Evolutionary conservation across 768 basidiomycete species (phyloP).

Genomic region (Suillus ampliporus): DNA sequence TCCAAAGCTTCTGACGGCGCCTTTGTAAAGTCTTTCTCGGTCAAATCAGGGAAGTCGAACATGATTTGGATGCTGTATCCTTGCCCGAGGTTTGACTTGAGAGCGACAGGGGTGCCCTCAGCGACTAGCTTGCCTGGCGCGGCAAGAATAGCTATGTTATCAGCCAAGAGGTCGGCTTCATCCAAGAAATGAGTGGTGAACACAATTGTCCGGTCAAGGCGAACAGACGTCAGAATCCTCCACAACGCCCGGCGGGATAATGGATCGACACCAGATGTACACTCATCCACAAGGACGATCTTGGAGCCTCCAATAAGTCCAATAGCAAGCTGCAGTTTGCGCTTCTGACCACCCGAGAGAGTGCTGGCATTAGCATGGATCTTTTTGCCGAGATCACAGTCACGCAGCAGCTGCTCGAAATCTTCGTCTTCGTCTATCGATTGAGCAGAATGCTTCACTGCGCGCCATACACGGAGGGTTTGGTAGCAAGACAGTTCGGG

Average conservation of each 20-base stretch:
- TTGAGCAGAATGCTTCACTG: conserved; percentile 66
- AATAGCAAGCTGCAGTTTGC: conserved; percentile 84
- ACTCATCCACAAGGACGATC: conserved; percentile 68
- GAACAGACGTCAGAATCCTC: conserved; percentile 72
- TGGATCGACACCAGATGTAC: conserved; percentile 84
- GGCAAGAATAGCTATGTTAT: conserved; percentile 75
- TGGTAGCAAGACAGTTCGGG: conserved; percentile 77
- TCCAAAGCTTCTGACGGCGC: conserved; percentile 41
- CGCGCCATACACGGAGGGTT: conserved; percentile 73
- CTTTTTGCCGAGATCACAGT: conserved; percentile 78
- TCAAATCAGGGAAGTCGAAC: conserved; percentile 45
- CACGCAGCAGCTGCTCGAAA: conserved; percentile 63
- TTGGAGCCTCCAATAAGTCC: conserved; percentile 79
- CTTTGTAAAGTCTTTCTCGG: conserved; percentile 24
- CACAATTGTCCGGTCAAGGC: conserved; percentile 68
- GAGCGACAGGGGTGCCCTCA: conserved; percentile 71
- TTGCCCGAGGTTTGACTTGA: conserved; percentile 73
- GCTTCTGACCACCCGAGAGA: conserved; percentile 80
- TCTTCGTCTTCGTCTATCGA: conserved; percentile 54
- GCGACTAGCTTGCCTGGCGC: conserved; percentile 79
- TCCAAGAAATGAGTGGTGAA: conserved; percentile 87
- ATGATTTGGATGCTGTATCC: conserved; percentile 71
- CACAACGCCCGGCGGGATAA: conserved; percentile 79
- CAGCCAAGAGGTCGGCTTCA: conserved; percentile 79
- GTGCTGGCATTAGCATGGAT: conserved; percentile 68